Evolutionary conservation across 2,329 filamentous ascomycete species (phyloP), one percentile per base, ranked within the genome.

Genomic region (Aureobasidium mangrovei): DNA sequence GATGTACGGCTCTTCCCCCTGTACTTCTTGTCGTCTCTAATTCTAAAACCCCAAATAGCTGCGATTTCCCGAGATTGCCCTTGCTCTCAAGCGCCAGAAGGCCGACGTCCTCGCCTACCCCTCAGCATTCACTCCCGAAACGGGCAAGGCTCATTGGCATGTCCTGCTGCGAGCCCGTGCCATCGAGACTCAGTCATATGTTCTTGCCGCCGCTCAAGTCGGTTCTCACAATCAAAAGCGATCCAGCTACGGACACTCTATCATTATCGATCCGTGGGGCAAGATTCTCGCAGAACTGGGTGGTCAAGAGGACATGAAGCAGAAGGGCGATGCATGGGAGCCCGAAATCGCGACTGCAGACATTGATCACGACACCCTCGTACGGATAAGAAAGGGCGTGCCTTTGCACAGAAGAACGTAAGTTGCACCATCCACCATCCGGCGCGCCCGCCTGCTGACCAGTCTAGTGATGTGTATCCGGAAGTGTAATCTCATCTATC

Each of bases 201-300:
- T 96, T 2, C 74, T 96, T 57, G 91, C 91, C 7, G 84, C 91
- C 0, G 91, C 90, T 38, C 91, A 96, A 69, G 66, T 81, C 26
- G 91, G 90, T 1, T 68, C 74, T 36, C 89, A 85, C 65, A 90
- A 89, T 61, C 80, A 82, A 58, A 88, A 83, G 69, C 76, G 91
- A 56, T 78, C 80, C 29, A 94, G 88, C 69, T 95, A 93, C 70
- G 91, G 91, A 0, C 85, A 88, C 66, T 88, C 86, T 62, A 82
- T 95, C 73, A 85, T 94, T 44, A 77, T 96, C 28, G 85, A 88
- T 67, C 91, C 91, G 0, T 95, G 90, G 89, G 91, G 91, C 0
- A 77, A 80, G 55, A 78, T 96, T 1, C 65, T 88, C 39, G 77
- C 84, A 3, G 77, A 85, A 64, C 75, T 84, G 64, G 77, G 76